phyloP scores from a whole-genome alignment of 345 rosid genomes.

The Eucalyptus pauciflora region DNA sequence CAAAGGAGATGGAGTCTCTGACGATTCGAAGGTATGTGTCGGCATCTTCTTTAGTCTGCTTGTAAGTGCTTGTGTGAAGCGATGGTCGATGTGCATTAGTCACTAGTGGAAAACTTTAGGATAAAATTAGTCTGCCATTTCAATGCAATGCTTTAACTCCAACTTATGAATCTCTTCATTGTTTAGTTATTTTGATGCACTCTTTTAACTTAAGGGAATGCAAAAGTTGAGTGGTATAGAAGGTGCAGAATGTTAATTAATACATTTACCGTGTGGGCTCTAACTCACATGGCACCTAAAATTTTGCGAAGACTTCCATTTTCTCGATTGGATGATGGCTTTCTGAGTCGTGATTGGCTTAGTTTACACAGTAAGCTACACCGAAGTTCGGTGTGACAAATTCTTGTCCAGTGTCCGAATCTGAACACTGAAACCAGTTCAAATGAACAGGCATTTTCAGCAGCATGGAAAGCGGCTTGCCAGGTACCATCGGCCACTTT shows the following conservation, averaged over 20 bases:
- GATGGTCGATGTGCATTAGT: background rate
- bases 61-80: background rate
- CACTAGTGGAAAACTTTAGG: background rate
- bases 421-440: background rate
- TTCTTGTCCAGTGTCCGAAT: background rate
- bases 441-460: conserved; percentile 24
- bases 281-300: background rate
- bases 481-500: conserved; percentile 24
- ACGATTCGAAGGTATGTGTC: conserved; percentile 37
- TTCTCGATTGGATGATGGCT: background rate
- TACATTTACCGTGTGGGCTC: background rate
- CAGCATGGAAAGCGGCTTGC: conserved; percentile 64
- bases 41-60: background rate
- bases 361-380: background rate
- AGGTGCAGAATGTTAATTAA: background rate
- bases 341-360: background rate
- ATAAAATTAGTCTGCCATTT: background rate
- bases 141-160: background rate
- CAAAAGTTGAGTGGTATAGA: background rate
- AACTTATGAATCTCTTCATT: background rate
- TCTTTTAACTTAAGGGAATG: background rate
- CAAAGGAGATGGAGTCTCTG: conserved; percentile 41
- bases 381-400: background rate
- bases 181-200: background rate
- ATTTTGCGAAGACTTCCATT: background rate